Evolutionary conservation across 306 rosid genomes (phyloP).

Genomic region (Ammopiptanthus mongolicus): DNA sequence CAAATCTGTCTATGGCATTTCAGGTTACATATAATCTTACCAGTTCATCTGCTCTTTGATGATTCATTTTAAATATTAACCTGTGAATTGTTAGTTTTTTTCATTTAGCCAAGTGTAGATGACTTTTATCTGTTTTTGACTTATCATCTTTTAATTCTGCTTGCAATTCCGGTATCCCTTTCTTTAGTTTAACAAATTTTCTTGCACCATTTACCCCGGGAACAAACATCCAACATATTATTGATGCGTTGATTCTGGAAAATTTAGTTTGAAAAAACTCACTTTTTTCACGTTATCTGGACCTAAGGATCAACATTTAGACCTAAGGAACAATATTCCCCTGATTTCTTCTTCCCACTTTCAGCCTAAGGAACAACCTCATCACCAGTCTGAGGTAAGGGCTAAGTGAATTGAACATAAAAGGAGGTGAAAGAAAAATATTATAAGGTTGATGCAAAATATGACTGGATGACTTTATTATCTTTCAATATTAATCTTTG

Average conservation of each 20-base stretch:
- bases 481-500: neutral
- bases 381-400: neutral
- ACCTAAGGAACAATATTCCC: neutral
- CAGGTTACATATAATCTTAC: conserved; percentile 53
- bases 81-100: neutral
- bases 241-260: neutral
- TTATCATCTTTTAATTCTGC: conserved; percentile 9
- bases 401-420: neutral
- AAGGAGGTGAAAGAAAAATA: neutral
- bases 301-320: neutral
- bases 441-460: conserved; percentile 2
- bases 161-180: neutral
- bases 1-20: conserved; percentile 71
- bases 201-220: neutral
- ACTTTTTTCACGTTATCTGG: neutral
- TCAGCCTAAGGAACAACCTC: neutral
- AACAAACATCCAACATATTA: neutral
- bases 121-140: neutral
- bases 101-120: neutral
- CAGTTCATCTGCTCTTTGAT: neutral
- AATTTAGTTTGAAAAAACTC: neutral
- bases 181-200: neutral
- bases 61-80: neutral
- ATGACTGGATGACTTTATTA: neutral
- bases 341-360: neutral